Percentiles rank a stretch among this genome's conserved stretches.
These are phyloP conservation scores for Parafenestella ontariensis DNA, from an alignment of 2,329 filamentous ascomycete species.

Conservation along the genomic window DNA sequence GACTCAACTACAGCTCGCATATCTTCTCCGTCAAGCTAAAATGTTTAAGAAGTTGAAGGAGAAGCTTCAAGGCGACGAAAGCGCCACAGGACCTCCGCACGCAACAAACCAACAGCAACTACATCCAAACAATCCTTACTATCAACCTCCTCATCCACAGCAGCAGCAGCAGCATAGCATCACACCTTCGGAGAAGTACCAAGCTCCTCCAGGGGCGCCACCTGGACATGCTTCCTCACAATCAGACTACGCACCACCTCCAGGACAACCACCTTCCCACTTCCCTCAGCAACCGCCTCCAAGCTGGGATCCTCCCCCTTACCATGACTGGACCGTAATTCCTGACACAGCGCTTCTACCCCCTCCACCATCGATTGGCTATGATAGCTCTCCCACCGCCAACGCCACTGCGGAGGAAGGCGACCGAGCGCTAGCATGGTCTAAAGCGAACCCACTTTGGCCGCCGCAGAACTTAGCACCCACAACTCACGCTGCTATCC, in stretches of 20 bases:
- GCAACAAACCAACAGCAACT: conserved; percentile 30
- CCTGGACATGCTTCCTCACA: conserved; percentile 27
- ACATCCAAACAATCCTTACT: conserved; percentile 36
- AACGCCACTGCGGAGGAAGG: conserved; percentile 73
- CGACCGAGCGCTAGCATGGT: conserved; percentile 72
- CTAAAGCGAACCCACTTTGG: conserved; percentile 64
- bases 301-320: conserved; percentile 59
- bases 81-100: conserved; percentile 18
- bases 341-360: conserved; percentile 76
- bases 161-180: conserved; percentile 19
- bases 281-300: conserved; percentile 43
- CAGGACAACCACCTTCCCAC: conserved; percentile 32
- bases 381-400: conserved; percentile 70
- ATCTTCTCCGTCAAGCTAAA: background rate
- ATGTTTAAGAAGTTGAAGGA: conserved; percentile 49
- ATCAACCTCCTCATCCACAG: conserved; percentile 18
- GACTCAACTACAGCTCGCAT: background rate
- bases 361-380: conserved; percentile 72
- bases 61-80: conserved; percentile 41
- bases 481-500: conserved; percentile 57
- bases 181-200: conserved; percentile 33
- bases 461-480: conserved; percentile 60
- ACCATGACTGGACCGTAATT: conserved; percentile 76
- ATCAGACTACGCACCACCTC: conserved; percentile 35
- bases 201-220: conserved; percentile 27